phyloP scores from a whole-genome alignment of 805 yeast species.

The Cyberlindnera euphorbiiphila region DNA sequence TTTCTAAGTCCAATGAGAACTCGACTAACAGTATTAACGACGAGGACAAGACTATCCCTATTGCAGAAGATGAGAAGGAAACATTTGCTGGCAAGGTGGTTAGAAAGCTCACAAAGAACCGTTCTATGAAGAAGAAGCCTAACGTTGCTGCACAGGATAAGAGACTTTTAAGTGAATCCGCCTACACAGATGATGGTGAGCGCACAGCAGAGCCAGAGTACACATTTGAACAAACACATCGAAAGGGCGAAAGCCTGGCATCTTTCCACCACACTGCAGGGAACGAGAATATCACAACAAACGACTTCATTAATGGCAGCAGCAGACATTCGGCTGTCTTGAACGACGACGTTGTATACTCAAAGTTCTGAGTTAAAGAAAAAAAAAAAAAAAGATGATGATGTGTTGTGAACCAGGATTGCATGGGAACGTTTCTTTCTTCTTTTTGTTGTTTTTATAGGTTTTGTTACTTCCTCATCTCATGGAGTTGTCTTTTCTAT shows the following conservation, averaged over 20 bases:
- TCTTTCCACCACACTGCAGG: constrained; percentile 19
- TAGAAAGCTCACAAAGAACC: constrained; percentile 37
- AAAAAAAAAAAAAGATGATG: no score
- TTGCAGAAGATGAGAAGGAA: constrained; percentile 33
- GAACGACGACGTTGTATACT: constrained; percentile 7
- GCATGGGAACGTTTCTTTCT: no score
- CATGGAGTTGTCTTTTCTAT: no score
- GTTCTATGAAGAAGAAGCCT: constrained; percentile 20
- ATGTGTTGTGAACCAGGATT: no score
- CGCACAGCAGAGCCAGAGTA: constrained; percentile 4
- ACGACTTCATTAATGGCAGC: constrained; percentile 22
- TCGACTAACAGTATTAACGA: constrained; percentile 19
- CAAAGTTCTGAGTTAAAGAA: constrained; percentile 17
- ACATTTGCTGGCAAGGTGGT: constrained; percentile 41
- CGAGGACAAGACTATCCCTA: constrained; percentile 28
- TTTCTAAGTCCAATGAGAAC: constrained; percentile 14
- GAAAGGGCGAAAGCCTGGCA: constrained; percentile 17
- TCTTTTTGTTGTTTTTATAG: no score
- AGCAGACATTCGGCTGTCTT: constrained; percentile 1
- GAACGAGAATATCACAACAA: constrained; percentile 12
- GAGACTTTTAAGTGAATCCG: constrained; percentile 15
- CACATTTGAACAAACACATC: constrained; percentile 15
- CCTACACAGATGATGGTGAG: constrained; percentile 3
- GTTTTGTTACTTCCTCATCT: no score
- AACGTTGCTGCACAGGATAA: constrained; percentile 15